Percentiles rank a stretch among this genome's conserved stretches.
phyloP scores from a whole-genome alignment of 805 yeast genomes.

The Zygoascus tannicola region DNA sequence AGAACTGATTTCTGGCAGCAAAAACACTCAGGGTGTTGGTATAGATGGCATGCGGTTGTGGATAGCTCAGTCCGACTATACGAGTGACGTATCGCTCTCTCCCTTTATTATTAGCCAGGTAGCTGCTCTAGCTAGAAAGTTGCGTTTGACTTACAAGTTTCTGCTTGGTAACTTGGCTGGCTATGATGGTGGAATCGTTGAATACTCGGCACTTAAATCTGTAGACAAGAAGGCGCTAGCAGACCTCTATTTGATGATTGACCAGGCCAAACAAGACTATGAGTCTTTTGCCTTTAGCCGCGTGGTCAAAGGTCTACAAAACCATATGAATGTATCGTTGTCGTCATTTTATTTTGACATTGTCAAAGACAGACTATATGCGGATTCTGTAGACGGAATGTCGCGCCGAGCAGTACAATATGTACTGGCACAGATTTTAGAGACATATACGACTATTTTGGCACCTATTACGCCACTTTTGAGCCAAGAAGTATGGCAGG shows the following conservation, averaged over 20 bases:
- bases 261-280: constrained; percentile 37
- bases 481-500: constrained; percentile 83
- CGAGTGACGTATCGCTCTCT: constrained; percentile 70
- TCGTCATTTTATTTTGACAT: constrained; percentile 83
- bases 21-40: constrained; percentile 62
- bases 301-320: constrained; percentile 57
- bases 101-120: constrained; percentile 64
- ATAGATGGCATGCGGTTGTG: constrained; percentile 85
- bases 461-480: constrained; percentile 78
- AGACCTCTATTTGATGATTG: constrained; percentile 41
- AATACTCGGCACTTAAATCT: constrained; percentile 19
- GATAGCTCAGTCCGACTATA: constrained; percentile 83
- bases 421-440: constrained; percentile 47
- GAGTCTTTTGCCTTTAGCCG: constrained; percentile 55
- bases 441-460: constrained; percentile 53
- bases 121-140: constrained; percentile 69
- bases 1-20: constrained; percentile 41
- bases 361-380: constrained; percentile 76
- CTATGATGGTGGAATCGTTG: constrained; percentile 27
- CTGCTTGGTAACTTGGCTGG: constrained; percentile 64
- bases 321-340: constrained; percentile 63
- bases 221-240: constrained; percentile 57
- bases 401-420: constrained; percentile 56
- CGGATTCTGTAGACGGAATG: constrained; percentile 42
- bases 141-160: constrained; percentile 72